These are phyloP conservation scores for Podospora didyma DNA, from an alignment of 495 filamentous ascomycete species.

Conservation along the genomic window DNA sequence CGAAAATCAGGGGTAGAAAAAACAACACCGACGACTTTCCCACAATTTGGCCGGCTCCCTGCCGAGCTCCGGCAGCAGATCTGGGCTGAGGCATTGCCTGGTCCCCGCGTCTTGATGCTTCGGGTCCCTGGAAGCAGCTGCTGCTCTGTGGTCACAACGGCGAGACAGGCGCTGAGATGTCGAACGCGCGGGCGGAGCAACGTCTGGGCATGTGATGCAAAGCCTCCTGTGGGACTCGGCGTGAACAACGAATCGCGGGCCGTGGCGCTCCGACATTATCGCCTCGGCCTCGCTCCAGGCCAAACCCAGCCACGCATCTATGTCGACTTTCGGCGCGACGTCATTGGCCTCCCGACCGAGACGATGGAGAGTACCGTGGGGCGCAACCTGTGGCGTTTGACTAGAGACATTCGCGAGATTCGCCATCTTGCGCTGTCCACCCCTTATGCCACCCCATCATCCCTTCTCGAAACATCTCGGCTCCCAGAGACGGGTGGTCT, in stretches of 20 bases:
- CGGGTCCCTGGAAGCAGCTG: constrained; percentile 1
- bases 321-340: constrained; percentile 29
- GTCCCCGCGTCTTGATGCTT: constrained; percentile 17
- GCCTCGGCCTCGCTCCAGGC: constrained; percentile 31
- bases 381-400: constrained; percentile 12
- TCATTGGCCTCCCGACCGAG: constrained; percentile 16
- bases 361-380: constrained; percentile 5
- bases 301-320: constrained; percentile 28
- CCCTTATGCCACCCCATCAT: neutral
- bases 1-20: neutral
- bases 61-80: constrained; percentile 23
- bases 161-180: neutral
- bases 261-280: constrained; percentile 31
- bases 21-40: constrained; percentile 13
- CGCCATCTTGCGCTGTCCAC: constrained; percentile 5
- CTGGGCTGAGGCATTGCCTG: constrained; percentile 20
- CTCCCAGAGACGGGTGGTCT: neutral
- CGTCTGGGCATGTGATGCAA: constrained; percentile 16
- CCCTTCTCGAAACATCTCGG: neutral
- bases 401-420: constrained; percentile 3
- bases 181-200: neutral
- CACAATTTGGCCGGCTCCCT: constrained; percentile 17
- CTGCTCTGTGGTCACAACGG: neutral
- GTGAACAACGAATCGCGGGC: constrained; percentile 31
- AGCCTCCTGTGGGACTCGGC: constrained; percentile 28